A percentile compares a stretch with the other conserved stretches of the same genome.
Conservation (phyloP, 306 rosid species). For the Quercus agrifolia region DNA sequence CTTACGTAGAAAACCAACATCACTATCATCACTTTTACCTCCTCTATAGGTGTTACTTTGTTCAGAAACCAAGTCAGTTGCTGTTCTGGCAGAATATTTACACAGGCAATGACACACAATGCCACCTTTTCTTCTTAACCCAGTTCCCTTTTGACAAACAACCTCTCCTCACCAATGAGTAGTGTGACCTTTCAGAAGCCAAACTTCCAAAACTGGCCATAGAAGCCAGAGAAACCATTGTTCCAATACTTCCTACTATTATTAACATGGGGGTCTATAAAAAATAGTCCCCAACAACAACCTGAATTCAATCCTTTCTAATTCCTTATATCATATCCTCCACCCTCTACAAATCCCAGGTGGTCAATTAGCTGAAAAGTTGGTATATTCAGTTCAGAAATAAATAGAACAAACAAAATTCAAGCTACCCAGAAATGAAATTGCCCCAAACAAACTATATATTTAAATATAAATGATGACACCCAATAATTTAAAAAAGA, state of each 20-base stretch:
- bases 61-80: slow-evolving; percentile 80
- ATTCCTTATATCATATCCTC: slow-evolving; percentile 13
- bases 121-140: slow-evolving; percentile 61
- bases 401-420: slow-evolving; percentile 2
- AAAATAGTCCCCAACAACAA: background rate
- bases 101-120: slow-evolving; percentile 75
- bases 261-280: slow-evolving; percentile 38
- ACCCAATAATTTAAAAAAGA: slow-evolving; percentile 18
- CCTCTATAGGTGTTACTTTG: slow-evolving; percentile 42
- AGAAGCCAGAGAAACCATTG: slow-evolving; percentile 77
- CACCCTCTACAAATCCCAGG: background rate
- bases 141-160: slow-evolving; percentile 60
- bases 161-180: slow-evolving; percentile 59
- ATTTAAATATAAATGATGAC: slow-evolving; percentile 12
- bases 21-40: slow-evolving; percentile 46
- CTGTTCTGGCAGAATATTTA: slow-evolving; percentile 76
- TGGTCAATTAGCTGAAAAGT: background rate
- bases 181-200: slow-evolving; percentile 55
- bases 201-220: slow-evolving; percentile 65
- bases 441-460: slow-evolving; percentile 6
- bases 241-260: slow-evolving; percentile 63
- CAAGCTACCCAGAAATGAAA: slow-evolving; percentile 35
- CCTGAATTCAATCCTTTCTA: slow-evolving; percentile 16
- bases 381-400: background rate
- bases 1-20: slow-evolving; percentile 67